Evolutionary conservation across 176 grass and related monocot species (phyloP), one percentile per base, ranked within the genome.

Genomic region (Raddia guianensis): DNA sequence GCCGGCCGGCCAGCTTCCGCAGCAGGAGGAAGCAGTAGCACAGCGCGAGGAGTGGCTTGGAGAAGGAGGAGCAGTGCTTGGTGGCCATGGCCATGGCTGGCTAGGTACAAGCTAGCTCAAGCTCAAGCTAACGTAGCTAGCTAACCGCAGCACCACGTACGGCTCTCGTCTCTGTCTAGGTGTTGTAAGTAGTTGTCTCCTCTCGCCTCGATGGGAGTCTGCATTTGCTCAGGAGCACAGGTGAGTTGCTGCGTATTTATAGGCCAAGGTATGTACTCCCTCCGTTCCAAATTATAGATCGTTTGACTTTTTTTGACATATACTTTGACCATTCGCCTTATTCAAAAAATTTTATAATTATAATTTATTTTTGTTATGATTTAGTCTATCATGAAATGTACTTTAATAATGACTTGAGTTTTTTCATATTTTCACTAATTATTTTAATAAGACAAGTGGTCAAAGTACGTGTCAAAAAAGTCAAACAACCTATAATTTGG

Each of bases 41-140:
- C 15, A 88, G 61, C 14, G 37, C 49, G 70, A 92, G 76, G 49
- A 92, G 18, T 12, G 74, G 72, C 71, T 92, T 88, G 71, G 35
- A 81, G 37, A 92, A 68, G 56, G 84, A 58, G 12, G 51, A 52
- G 48, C 6, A 14, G 18, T 45, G 60, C 43, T 80, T 80, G 59
- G 45, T 19, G 34, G 12, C 4, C 78, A 81, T 19, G 34, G 12
- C 4, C 78, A 81, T 81, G 68, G 75, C 20, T 82, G 34, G n/a
- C 59, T 46, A 62, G 44, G 37, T 80, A 68, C 27, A 0, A 27
- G 27, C 27, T 27, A 27, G 27, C 27, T 27, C 27, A 0, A 21
- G 6, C n/a, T 40, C 37, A 40, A 21, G 6, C n/a, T 33, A 10
- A 12, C 63, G 58, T 64, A 49, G 47, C 47, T 65, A 74, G 55